A percentile compares a stretch with the other conserved stretches of the same genome.
Evolutionary conservation across 2,329 filamentous ascomycete species (phyloP).

Genomic region (Aureobasidium pullulans): DNA sequence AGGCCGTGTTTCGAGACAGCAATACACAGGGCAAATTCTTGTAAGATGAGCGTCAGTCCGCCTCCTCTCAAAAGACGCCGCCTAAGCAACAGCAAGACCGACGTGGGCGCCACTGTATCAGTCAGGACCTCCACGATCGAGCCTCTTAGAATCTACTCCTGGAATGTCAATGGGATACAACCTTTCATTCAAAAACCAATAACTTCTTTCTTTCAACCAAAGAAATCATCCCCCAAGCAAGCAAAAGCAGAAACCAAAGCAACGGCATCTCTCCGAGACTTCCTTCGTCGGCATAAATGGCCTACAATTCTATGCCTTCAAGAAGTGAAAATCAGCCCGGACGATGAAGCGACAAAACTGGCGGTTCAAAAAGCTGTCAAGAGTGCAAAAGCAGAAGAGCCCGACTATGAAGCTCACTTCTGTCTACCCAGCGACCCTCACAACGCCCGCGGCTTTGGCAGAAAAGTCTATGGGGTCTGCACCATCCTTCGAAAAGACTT

Average conservation of each 20-base stretch:
- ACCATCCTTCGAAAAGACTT: slow-evolving; percentile 43
- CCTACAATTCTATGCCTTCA: slow-evolving; percentile 41
- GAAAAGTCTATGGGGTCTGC: slow-evolving; percentile 47
- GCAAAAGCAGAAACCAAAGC: background rate
- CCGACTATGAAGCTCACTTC: slow-evolving; percentile 38
- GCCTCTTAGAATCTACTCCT: slow-evolving; percentile 36
- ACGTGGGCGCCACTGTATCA: background rate
- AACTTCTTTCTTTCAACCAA: slow-evolving; percentile 31
- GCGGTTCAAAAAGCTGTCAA: slow-evolving; percentile 34
- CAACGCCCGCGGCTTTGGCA: slow-evolving; percentile 44
- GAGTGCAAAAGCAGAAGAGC: slow-evolving; percentile 20
- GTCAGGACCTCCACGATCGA: background rate
- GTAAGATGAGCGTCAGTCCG: slow-evolving; percentile 21
- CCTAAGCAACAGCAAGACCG: background rate
- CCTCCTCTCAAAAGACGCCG: slow-evolving; percentile 26
- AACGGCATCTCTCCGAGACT: slow-evolving; percentile 31
- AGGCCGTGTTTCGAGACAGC: background rate
- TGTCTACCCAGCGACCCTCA: slow-evolving; percentile 42
- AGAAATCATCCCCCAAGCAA: background rate
- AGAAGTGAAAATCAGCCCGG: slow-evolving; percentile 42
- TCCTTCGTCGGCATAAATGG: slow-evolving; percentile 39
- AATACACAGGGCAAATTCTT: background rate
- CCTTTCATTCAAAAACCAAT: slow-evolving; percentile 37
- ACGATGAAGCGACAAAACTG: slow-evolving; percentile 33
- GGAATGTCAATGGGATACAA: slow-evolving; percentile 43